Evolutionary conservation across 208 protist genomes (phyloP), one percentile per base, ranked within the genome.

Genomic region (Trypanosoma congolense): DNA sequence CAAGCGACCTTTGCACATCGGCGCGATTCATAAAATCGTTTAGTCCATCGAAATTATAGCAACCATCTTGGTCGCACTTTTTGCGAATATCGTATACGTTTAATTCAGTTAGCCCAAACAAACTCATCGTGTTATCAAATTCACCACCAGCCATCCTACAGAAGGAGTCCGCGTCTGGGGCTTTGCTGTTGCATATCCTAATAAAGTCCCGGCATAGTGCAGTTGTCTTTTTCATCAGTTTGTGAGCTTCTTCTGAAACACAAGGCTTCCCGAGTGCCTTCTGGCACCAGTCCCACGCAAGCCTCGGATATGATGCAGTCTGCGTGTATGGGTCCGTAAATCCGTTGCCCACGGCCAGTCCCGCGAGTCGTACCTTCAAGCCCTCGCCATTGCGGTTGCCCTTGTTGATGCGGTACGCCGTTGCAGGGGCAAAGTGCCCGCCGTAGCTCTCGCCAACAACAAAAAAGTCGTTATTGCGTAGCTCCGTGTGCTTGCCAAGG

Each of bases 11-110:
- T 49, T 80, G 76, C 24, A 90, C 75, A 35, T 73, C 61, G 0
- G 26, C n/a, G n/a, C 61, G 40, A 69, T 79, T 75, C 48, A 94
- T 62, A 63, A 83, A 96, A 14, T 18, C 44, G 24, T 58, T 56
- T 0, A 84, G 35, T 28, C 61, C 45, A 16, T 57, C 59, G 47
- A 90, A 87, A 54, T 95, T 65, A 65, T 97, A 97, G 79, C 92
- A 97, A 30, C 95, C 55, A 10, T 43, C 47, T 29, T 30, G 62
- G 58, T 75, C 54, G 67, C 87, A 90, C 3, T 33, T 29, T 45
- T 70, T 70, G 52, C 85, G 72, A 2, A 95, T 75, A 63, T 95
- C 92, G 56, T 97, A 97, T 25, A 35, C 49, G 72, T 97, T 97
- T 10, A 91, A 53, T 21, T 80, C 84, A 3, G 73, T 75, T 3